Percentiles rank a stretch among this genome's conserved stretches.
Conservation (phyloP, 2,329 filamentous ascomycete species). For the Aspergillus fumigatus region DNA sequence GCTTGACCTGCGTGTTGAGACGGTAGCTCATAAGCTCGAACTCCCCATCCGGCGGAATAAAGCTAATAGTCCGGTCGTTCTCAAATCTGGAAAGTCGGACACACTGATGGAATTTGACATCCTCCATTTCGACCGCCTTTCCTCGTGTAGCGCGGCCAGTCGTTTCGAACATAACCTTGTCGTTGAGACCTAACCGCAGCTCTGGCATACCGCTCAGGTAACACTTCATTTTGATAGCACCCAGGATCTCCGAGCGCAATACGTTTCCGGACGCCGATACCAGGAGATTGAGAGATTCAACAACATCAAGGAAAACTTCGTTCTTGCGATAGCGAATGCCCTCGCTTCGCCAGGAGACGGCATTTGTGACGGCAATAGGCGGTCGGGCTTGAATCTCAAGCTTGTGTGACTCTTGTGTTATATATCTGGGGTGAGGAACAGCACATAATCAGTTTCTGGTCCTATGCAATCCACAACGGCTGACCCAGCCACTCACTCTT, state of each 20-base stretch:
- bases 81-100: conserved; percentile 94
- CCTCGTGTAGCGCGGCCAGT: conserved; percentile 89
- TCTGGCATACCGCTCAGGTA: conserved; percentile 98
- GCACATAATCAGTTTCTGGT: conserved; percentile 1
- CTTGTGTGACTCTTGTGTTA: conserved; percentile 98
- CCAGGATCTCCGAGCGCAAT: conserved; percentile 89
- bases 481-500: conserved; percentile 57
- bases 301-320: conserved; percentile 96
- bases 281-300: conserved; percentile 93
- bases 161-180: conserved; percentile 99
- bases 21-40: conserved; percentile 99
- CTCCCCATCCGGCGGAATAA: conserved; percentile 96
- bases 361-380: conserved; percentile 96
- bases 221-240: conserved; percentile 99
- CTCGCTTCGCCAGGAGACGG: conserved; percentile 96
- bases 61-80: conserved; percentile 97
- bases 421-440: conserved; percentile 56
- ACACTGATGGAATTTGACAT: conserved; percentile 99
- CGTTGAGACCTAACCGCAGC: conserved; percentile 86
- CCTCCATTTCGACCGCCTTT: conserved; percentile 99
- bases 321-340: conserved; percentile 98
- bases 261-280: conserved; percentile 95
- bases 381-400: conserved; percentile 93
- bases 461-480: not conserved
- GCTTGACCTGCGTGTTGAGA: conserved; percentile 97